Conservation (phyloP, 129 eudicot genomes). For the Chrysanthemum lavandulifolium region DNA sequence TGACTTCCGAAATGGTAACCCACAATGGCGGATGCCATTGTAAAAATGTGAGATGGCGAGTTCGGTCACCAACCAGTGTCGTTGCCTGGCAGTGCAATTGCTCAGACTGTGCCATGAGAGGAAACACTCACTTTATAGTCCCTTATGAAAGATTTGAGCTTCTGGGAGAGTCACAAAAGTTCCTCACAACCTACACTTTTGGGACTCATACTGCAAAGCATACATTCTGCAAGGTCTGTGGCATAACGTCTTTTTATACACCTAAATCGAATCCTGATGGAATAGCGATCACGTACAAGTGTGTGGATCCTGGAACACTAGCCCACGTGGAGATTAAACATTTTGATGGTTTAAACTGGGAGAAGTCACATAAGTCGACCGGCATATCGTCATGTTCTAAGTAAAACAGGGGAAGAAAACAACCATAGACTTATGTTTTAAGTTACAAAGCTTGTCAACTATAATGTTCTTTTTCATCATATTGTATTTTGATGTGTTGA, state of each 20-base stretch:
- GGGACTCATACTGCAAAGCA: slow-evolving; percentile 88
- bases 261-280: slow-evolving; percentile 95
- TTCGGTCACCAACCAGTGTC: slow-evolving; percentile 49
- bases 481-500: too few species aligned
- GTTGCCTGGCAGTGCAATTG: slow-evolving; percentile 88
- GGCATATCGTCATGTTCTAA: slow-evolving; percentile 64
- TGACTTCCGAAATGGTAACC: slow-evolving; percentile 49
- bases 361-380: slow-evolving; percentile 42
- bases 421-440: background rate
- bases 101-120: slow-evolving; percentile 77
- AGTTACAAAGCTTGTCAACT: too few species aligned
- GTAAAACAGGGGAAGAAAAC: background rate
- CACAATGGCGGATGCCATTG: slow-evolving; percentile 93
- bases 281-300: slow-evolving; percentile 50
- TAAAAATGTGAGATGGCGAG: slow-evolving; percentile 69
- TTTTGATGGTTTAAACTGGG: slow-evolving; percentile 84
- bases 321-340: slow-evolving; percentile 62
- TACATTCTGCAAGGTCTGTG: slow-evolving; percentile 82
- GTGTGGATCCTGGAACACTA: slow-evolving; percentile 82
- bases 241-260: slow-evolving; percentile 78
- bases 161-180: slow-evolving; percentile 48
- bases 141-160: slow-evolving; percentile 64
- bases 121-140: slow-evolving; percentile 72
- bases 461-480: too few species aligned
- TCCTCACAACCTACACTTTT: slow-evolving; percentile 75